Percentiles rank a stretch among this genome's conserved stretches.
phyloP scores from a whole-genome alignment of 2,329 filamentous ascomycete genomes.

The Graphilbum ipis-grandicollis region DNA sequence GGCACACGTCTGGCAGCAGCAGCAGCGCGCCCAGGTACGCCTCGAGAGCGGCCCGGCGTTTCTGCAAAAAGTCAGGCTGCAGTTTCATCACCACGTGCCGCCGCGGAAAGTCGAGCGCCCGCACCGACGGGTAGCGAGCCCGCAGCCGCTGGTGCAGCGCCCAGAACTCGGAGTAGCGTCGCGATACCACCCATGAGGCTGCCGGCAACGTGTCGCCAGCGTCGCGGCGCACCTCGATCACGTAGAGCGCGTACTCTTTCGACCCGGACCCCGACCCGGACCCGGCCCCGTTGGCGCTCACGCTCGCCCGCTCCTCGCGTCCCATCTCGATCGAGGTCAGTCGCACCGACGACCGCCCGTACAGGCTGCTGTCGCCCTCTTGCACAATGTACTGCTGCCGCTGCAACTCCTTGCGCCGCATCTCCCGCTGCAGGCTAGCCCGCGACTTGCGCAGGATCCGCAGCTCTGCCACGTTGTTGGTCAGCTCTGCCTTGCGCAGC shows the following conservation, averaged over 20 bases:
- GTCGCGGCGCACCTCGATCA: slow-evolving; percentile 77
- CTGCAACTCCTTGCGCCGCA: slow-evolving; percentile 86
- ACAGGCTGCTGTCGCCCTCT: slow-evolving; percentile 93
- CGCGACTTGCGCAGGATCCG: slow-evolving; percentile 88
- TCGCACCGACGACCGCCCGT: slow-evolving; percentile 72
- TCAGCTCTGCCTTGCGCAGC: slow-evolving; percentile 85
- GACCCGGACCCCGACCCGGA: too few species aligned
- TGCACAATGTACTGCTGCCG: slow-evolving; percentile 93
- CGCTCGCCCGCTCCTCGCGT: slow-evolving; percentile 41
- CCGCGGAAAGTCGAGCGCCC: slow-evolving; percentile 79
- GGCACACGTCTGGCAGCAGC: slow-evolving; percentile 79
- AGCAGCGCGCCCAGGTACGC: slow-evolving; percentile 71
- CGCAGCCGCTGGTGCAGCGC: slow-evolving; percentile 84
- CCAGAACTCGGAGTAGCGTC: slow-evolving; percentile 92
- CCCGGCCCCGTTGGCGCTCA: not conserved
- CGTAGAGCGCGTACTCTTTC: slow-evolving; percentile 82
- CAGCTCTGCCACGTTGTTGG: slow-evolving; percentile 88
- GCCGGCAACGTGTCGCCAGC: slow-evolving; percentile 92
- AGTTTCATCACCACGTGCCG: slow-evolving; percentile 87
- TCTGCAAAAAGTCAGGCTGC: slow-evolving; percentile 88
- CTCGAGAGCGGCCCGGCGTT: slow-evolving; percentile 68
- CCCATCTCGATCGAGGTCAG: slow-evolving; percentile 91
- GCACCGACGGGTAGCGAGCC: slow-evolving; percentile 69
- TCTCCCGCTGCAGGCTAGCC: slow-evolving; percentile 79
- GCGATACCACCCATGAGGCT: slow-evolving; percentile 84